These are phyloP conservation scores for Globisporangium mamillatum DNA, from an alignment of 352 stramenopile species.

Conservation along the genomic window DNA sequence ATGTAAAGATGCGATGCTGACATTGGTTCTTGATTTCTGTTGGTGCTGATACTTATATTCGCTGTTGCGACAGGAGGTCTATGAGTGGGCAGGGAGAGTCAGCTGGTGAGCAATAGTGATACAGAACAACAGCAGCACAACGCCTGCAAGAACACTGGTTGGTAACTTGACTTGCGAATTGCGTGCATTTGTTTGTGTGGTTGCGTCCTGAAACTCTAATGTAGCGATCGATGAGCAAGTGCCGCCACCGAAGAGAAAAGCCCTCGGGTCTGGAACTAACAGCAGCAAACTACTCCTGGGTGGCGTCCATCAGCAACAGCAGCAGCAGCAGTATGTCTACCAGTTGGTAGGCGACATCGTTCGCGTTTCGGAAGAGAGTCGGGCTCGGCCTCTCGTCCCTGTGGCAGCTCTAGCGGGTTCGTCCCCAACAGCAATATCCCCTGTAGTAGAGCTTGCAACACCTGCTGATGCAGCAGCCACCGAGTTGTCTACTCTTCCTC, in stretches of 20 bases:
- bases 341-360: conserved; percentile 39
- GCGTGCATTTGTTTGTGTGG: neutral
- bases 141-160: neutral
- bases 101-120: conserved; percentile 1
- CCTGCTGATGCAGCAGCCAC: neutral
- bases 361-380: conserved; percentile 28
- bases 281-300: conserved; percentile 4
- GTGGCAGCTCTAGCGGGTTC: conserved; percentile 2
- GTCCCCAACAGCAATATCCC: neutral
- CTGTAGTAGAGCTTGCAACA: neutral
- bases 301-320: neutral
- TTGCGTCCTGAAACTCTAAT: neutral
- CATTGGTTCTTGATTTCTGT: neutral
- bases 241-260: neutral
- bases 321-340: conserved; percentile 26
- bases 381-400: conserved; percentile 8
- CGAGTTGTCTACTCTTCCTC: conserved; percentile 33
- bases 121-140: neutral
- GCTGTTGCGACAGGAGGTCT: conserved; percentile 1
- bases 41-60: neutral
- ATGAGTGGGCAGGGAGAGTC: conserved; percentile 7
- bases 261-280: conserved; percentile 4
- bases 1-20: neutral
- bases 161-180: neutral
- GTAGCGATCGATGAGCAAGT: conserved; percentile 4